Conservation (phyloP, 805 yeast species). For the Candida michaelii region DNA sequence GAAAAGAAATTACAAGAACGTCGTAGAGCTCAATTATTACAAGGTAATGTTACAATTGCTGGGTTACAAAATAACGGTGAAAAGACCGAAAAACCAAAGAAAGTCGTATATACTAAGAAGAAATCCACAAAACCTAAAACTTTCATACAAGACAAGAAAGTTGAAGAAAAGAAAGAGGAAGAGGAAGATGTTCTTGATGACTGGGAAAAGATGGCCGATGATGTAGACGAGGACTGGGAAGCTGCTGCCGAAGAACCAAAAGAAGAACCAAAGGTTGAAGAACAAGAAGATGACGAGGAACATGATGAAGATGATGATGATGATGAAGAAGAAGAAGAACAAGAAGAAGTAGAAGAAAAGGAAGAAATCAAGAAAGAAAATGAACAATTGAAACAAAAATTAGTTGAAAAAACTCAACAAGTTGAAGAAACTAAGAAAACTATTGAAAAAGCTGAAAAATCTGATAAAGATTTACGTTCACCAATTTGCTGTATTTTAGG, state of each 20-base stretch:
- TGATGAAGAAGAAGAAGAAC: constrained; percentile 32
- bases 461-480: constrained; percentile 76
- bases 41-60: constrained; percentile 63
- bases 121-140: constrained; percentile 53
- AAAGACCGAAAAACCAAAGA: constrained; percentile 51
- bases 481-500: constrained; percentile 99
- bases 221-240: constrained; percentile 55
- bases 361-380: constrained; percentile 30
- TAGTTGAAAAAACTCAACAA: constrained; percentile 25
- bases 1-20: constrained; percentile 83
- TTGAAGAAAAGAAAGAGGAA: constrained; percentile 18
- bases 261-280: constrained; percentile 18
- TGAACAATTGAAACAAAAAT: constrained; percentile 26
- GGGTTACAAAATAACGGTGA: constrained; percentile 52
- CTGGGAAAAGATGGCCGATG: constrained; percentile 75
- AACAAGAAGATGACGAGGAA: constrained; percentile 22
- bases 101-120: constrained; percentile 69
- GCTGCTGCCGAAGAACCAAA: constrained; percentile 32
- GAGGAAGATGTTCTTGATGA: constrained; percentile 72
- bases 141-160: constrained; percentile 18
- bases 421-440: constrained; percentile 18
- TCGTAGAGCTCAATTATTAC: constrained; percentile 79
- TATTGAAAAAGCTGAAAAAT: constrained; percentile 22
- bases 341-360: constrained; percentile 28
- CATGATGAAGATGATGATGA: constrained; percentile 30